Evolutionary conservation across 2,329 filamentous ascomycete genomes (phyloP), one percentile per base, ranked within the genome.

Genomic region (Epichloe hybrida): DNA sequence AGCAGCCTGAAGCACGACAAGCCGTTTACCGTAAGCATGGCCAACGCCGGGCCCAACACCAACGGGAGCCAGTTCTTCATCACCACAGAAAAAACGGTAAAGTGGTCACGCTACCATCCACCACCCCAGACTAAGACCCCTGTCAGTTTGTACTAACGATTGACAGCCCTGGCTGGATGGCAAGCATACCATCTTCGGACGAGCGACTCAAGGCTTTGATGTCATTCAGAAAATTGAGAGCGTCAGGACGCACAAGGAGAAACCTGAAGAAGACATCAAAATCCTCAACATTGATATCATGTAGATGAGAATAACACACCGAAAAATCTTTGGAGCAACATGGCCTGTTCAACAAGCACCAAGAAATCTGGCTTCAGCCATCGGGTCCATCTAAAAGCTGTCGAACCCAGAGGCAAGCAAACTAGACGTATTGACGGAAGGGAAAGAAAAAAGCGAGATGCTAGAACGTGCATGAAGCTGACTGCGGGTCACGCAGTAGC

Each of bases 11-110:
- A 85, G 65, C 93, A 98, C 62, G 93, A 98, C 70, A 95, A 93
- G 70, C 86, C 93, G 2, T 98, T 95, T 65, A 97, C 90, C 0
- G 75, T 97, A 52, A 94, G 87, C 64, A 98, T 98, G 93, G 93
- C 93, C 12, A 98, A 98, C 66, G 91, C 93, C 0, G 93, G 93
- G 0, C 88, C 89, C 0, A 89, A 91, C 61, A 96, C 90, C 37
- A 98, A 98, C 64, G 93, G 86, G 13, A 93, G 86, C 62, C 93
- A 98, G 66, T 98, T 98, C 66, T 98, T 98, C 62, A 95, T 98
- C 58, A 98, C 93, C 0, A 96, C 91, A 0, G 94, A 96, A 68
- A 95, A 95, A 71, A 89, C 93, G 57, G 83, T 85, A 72, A 71
- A 71, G 81, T 75, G 44, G 35, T 39, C 38, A 44, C 53, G 7